Percentiles rank a stretch among this genome's conserved stretches.
Evolutionary conservation across 202 grass and related monocot genomes (phyloP).

Genomic region (Cymbopogon flexuosus): DNA sequence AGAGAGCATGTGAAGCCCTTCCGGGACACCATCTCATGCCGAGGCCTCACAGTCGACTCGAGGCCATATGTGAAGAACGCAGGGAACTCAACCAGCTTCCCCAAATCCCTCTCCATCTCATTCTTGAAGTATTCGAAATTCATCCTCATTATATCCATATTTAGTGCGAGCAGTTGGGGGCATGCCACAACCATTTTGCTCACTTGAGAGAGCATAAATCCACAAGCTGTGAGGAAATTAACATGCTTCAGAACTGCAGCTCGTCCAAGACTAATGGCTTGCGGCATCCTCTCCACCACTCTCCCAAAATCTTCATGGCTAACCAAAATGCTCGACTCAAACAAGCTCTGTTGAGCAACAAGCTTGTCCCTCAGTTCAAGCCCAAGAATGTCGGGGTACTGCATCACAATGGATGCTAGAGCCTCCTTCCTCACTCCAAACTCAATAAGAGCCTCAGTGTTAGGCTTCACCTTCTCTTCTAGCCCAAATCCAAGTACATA

Average conservation of each 20-base stretch:
- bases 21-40: constrained; percentile 59
- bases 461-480: constrained; percentile 62
- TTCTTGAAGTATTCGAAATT: constrained; percentile 78
- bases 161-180: constrained; percentile 76
- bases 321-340: constrained; percentile 75
- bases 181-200: constrained; percentile 77
- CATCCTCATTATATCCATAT: constrained; percentile 96
- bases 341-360: constrained; percentile 58
- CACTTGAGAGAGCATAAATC: constrained; percentile 79
- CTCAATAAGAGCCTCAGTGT: constrained; percentile 59
- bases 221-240: constrained; percentile 66
- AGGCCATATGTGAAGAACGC: constrained; percentile 94
- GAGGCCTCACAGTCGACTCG: constrained; percentile 70
- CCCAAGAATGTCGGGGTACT: constrained; percentile 71
- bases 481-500: constrained; percentile 77
- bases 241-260: constrained; percentile 70
- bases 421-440: constrained; percentile 74
- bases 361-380: constrained; percentile 75
- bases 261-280: constrained; percentile 73
- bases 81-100: constrained; percentile 82
- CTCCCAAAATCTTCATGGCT: constrained; percentile 63
- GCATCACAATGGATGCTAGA: constrained; percentile 52
- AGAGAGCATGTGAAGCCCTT: constrained; percentile 89
- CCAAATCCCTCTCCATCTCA: constrained; percentile 82
- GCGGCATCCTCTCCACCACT: constrained; percentile 89